phyloP scores from a whole-genome alignment of 2,329 filamentous ascomycete genomes.

The Fusarium gaditjirri region DNA sequence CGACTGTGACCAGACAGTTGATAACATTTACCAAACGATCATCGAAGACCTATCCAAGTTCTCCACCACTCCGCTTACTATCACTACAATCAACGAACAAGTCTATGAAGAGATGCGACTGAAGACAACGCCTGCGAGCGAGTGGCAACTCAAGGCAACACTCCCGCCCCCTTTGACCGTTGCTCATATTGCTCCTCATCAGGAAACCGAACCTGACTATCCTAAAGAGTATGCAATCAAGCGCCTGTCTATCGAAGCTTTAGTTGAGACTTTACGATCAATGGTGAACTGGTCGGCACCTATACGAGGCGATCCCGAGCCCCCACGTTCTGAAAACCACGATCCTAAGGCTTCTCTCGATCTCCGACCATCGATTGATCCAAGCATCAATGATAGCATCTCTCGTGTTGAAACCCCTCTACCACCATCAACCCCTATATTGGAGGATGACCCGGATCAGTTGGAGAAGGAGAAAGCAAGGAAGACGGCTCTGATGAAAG shows the following conservation, averaged over 20 bases:
- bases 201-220: constrained; percentile 74
- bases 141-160: constrained; percentile 89
- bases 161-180: constrained; percentile 88
- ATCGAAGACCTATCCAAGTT: constrained; percentile 94
- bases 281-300: constrained; percentile 89
- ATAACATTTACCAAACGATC: constrained; percentile 96
- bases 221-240: constrained; percentile 94
- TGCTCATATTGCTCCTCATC: constrained; percentile 72
- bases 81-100: constrained; percentile 83
- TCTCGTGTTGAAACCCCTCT: constrained; percentile 69
- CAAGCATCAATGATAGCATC: constrained; percentile 66
- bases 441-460: constrained; percentile 91
- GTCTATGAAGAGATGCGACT: constrained; percentile 83
- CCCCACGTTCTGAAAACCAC: constrained; percentile 43
- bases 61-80: constrained; percentile 79
- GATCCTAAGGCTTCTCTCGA: constrained; percentile 54
- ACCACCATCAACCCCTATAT: constrained; percentile 72
- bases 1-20: constrained; percentile 93
- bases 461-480: constrained; percentile 94
- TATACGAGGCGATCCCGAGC: constrained; percentile 66
- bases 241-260: constrained; percentile 84
- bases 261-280: constrained; percentile 89
- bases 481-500: constrained; percentile 92
- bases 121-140: constrained; percentile 68
- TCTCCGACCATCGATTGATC: constrained; percentile 74